A percentile compares a stretch with the other conserved stretches of the same genome.
phyloP scores from a whole-genome alignment of 371 early-diverging fungal genomes.

The Saksenaea vasiformis region DNA sequence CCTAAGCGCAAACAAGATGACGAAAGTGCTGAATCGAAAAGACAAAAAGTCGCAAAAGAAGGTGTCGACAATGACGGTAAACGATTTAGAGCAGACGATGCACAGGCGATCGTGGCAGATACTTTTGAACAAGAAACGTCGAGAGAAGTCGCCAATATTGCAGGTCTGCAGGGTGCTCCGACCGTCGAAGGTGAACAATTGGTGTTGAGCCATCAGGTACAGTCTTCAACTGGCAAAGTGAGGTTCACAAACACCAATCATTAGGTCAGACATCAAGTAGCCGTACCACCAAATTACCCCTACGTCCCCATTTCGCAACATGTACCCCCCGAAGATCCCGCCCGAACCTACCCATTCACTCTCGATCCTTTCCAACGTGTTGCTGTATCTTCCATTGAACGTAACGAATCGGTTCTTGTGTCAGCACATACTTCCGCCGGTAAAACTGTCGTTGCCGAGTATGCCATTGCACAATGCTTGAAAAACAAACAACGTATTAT shows the following conservation, averaged over 20 bases:
- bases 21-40: background rate
- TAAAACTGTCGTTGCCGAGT: constrained; percentile 99
- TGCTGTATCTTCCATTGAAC: constrained; percentile 89
- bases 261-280: constrained; percentile 93
- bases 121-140: constrained; percentile 78
- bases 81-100: constrained; percentile 23
- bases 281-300: constrained; percentile 85
- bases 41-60: constrained; percentile 15
- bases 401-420: constrained; percentile 97
- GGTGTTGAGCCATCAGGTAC: constrained; percentile 57
- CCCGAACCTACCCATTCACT: constrained; percentile 91
- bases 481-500: constrained; percentile 97
- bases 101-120: constrained; percentile 68
- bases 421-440: constrained; percentile 99
- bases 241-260: background rate
- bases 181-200: constrained; percentile 60
- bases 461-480: constrained; percentile 97
- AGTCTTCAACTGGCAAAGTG: background rate
- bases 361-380: constrained; percentile 99
- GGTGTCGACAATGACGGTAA: constrained; percentile 12
- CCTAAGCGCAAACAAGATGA: background rate
- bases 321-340: constrained; percentile 77
- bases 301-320: constrained; percentile 90
- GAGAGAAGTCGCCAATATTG: constrained; percentile 68
- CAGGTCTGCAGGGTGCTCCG: constrained; percentile 60